Evolutionary conservation across 306 rosid genomes (phyloP).

Genomic region (Lathyrus sativus): DNA sequence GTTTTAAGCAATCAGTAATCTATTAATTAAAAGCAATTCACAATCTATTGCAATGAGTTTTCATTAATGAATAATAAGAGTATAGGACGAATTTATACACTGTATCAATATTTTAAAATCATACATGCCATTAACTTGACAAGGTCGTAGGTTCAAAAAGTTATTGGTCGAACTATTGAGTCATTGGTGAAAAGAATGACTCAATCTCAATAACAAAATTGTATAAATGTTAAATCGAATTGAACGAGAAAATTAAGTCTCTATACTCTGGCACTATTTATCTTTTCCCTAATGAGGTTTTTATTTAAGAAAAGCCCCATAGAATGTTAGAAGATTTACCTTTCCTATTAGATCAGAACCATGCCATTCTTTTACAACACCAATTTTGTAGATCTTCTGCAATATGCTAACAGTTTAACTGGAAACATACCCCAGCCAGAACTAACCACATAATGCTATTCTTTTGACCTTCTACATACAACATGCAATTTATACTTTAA

Average conservation of each 20-base stretch:
- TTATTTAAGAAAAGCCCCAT: background rate
- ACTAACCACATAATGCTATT: background rate
- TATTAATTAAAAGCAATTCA: background rate
- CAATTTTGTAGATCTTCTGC: constrained; percentile 12
- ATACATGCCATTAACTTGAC: too few relatives aligned
- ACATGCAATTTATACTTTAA: constrained; percentile 21
- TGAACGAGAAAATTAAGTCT: too few relatives aligned
- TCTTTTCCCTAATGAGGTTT: background rate
- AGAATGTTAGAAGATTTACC: background rate
- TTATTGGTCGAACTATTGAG: too few relatives aligned
- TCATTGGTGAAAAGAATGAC: too few relatives aligned
- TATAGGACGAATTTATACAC: too few relatives aligned
- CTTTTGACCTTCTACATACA: constrained; percentile 25
- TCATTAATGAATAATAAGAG: too few relatives aligned
- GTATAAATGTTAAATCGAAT: too few relatives aligned
- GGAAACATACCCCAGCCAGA: background rate
- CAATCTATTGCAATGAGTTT: too few relatives aligned
- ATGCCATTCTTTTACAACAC: background rate
- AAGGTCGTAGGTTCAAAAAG: too few relatives aligned
- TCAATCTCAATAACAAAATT: too few relatives aligned
- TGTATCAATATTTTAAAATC: too few relatives aligned
- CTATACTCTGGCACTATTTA: background rate
- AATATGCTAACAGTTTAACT: background rate
- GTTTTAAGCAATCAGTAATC: too few relatives aligned
- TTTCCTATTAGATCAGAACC: background rate